A percentile compares a stretch with the other conserved stretches of the same genome.
These are phyloP conservation scores for Epichloe sp. DNA, from an alignment of 2,329 filamentous ascomycete genomes.

Conservation along the genomic window DNA sequence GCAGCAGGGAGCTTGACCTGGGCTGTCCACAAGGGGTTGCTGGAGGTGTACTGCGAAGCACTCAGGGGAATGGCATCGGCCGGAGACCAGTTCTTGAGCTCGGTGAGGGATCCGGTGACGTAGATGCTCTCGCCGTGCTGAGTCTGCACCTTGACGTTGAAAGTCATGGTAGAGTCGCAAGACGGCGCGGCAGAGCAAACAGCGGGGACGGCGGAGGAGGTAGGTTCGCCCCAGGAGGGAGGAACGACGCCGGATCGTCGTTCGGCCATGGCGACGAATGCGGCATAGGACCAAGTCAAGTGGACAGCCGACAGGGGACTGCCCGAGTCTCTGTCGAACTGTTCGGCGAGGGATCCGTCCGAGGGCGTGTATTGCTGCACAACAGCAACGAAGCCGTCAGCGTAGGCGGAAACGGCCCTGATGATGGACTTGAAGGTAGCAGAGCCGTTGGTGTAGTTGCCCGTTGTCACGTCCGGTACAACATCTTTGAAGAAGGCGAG, in stretches of 20 bases:
- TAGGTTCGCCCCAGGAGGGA: slow-evolving; percentile 33
- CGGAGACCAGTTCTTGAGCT: slow-evolving; percentile 22
- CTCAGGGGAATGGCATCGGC: slow-evolving; percentile 33
- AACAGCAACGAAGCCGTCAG: slow-evolving; percentile 45
- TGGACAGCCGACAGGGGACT: slow-evolving; percentile 47
- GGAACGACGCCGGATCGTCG: slow-evolving; percentile 41
- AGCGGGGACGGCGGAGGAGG: slow-evolving; percentile 9
- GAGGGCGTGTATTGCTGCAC: slow-evolving; percentile 46
- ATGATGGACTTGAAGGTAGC: slow-evolving; percentile 41
- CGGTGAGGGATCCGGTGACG: slow-evolving; percentile 23
- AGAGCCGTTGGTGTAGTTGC: slow-evolving; percentile 44
- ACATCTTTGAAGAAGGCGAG: slow-evolving; percentile 61
- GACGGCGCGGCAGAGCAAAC: slow-evolving; percentile 12
- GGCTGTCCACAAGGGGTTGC: slow-evolving; percentile 40
- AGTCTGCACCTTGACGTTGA: slow-evolving; percentile 9
- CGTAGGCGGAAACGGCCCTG: slow-evolving; percentile 42
- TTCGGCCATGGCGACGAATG: slow-evolving; percentile 46
- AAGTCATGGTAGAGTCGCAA: slow-evolving; percentile 13
- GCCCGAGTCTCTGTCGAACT: slow-evolving; percentile 42
- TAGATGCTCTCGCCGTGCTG: slow-evolving; percentile 9
- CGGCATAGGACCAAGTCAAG: slow-evolving; percentile 60
- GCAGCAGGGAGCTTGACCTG: slow-evolving; percentile 39
- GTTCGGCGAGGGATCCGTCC: slow-evolving; percentile 52
- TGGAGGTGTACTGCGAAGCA: slow-evolving; percentile 38
- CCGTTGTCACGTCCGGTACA: slow-evolving; percentile 40